Evolutionary conservation across 192 early-diverging fungal species (phyloP).

Genomic region (Gigaspora rosea): DNA sequence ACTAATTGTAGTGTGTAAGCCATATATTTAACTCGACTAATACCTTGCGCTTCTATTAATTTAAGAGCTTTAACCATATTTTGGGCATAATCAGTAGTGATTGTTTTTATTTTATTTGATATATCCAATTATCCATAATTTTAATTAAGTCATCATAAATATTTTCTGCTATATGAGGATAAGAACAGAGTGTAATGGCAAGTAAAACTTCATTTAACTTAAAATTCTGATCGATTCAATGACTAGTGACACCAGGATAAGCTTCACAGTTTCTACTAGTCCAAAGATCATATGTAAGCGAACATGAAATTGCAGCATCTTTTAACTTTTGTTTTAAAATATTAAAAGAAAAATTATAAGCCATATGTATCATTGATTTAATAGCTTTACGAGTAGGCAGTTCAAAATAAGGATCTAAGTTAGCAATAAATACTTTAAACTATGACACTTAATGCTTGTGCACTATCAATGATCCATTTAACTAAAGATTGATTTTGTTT

Average conservation of each 20-base stretch:
- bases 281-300: neutral
- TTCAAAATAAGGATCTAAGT: no score
- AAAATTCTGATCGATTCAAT: neutral
- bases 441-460: no score
- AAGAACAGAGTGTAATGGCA: neutral
- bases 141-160: neutral
- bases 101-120: neutral
- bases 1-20: neutral
- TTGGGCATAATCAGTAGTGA: conserved; percentile 1
- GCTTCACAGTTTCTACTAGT: neutral
- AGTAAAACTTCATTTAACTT: neutral
- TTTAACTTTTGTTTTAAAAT: neutral
- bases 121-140: neutral
- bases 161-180: neutral
- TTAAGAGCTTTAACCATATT: neutral
- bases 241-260: neutral
- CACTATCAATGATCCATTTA: no score
- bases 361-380: neutral
- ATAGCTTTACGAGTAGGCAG: neutral
- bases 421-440: no score
- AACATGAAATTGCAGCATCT: neutral
- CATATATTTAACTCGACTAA: neutral
- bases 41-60: neutral
- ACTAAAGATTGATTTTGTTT: no score
- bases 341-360: neutral